Conservation (phyloP, 2,329 filamentous ascomycete species). For the Penicillium sp. region DNA sequence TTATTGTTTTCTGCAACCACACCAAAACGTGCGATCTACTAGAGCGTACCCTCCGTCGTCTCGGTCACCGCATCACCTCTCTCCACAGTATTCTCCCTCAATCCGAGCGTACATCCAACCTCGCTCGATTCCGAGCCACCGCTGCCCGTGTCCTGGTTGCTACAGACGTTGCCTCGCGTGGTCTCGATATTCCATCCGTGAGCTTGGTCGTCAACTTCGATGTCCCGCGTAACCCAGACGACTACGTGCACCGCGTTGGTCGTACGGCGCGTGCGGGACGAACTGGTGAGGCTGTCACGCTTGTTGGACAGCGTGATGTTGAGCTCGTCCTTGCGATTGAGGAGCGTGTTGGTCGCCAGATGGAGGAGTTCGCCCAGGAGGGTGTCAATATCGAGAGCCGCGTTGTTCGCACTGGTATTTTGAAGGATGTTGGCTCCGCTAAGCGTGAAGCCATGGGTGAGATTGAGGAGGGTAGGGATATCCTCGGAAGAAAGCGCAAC, state of each 20-base stretch:
- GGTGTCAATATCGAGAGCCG: constrained; percentile 92
- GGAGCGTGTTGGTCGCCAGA: constrained; percentile 71
- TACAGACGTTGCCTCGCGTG: constrained; percentile 90
- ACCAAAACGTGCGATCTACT: constrained; percentile 86
- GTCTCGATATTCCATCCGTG: constrained; percentile 93
- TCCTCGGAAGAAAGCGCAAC: constrained; percentile 74
- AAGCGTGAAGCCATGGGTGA: constrained; percentile 89
- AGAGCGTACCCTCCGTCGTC: constrained; percentile 80
- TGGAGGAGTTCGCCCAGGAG: constrained; percentile 85
- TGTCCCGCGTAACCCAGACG: constrained; percentile 90
- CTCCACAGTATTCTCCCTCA: constrained; percentile 88
- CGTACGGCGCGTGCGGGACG: constrained; percentile 91
- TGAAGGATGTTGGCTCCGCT: constrained; percentile 93
- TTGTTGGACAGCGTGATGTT: constrained; percentile 92
- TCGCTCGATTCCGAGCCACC: constrained; percentile 85
- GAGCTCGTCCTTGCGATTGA: constrained; percentile 90
- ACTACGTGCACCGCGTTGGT: constrained; percentile 96
- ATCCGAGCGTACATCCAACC: constrained; percentile 79
- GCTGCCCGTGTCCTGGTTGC: constrained; percentile 89
- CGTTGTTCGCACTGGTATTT: constrained; percentile 72
- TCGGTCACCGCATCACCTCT: constrained; percentile 87
- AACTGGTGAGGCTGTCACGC: constrained; percentile 76
- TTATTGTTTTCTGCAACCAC: constrained; percentile 94
- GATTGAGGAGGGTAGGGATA: constrained; percentile 89
- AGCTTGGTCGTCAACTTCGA: constrained; percentile 93